Conservation (phyloP, 805 yeast species). For the Lipomyces sp. region DNA sequence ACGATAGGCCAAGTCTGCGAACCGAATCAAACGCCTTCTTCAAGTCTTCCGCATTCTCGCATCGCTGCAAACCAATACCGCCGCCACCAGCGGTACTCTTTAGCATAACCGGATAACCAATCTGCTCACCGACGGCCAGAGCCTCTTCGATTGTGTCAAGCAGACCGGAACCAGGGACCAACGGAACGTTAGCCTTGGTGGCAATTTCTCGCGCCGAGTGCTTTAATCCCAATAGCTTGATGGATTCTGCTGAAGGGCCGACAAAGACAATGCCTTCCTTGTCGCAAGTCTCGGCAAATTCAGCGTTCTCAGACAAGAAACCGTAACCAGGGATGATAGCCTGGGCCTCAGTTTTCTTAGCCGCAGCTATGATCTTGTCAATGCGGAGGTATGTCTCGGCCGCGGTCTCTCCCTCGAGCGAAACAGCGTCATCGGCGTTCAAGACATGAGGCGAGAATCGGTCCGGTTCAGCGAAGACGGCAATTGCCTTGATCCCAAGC, state of each 20-base stretch:
- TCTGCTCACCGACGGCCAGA: constrained; percentile 66
- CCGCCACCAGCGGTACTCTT: constrained; percentile 99
- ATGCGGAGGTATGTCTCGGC: constrained; percentile 88
- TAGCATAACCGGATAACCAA: constrained; percentile 90
- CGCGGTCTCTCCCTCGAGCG: constrained; percentile 80
- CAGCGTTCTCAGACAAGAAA: constrained; percentile 94
- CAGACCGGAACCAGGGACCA: constrained; percentile 96
- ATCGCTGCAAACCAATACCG: constrained; percentile 96
- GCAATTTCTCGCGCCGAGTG: constrained; percentile 98
- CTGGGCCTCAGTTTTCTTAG: constrained; percentile 80
- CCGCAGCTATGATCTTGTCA: constrained; percentile 85
- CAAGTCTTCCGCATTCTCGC: constrained; percentile 79
- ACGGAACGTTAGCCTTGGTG: constrained; percentile 85
- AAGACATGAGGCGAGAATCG: constrained; percentile 84
- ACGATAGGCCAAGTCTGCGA: constrained; percentile 89
- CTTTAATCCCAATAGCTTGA: constrained; percentile 86
- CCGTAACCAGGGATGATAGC: constrained; percentile 99
- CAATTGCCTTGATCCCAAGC: constrained; percentile 76
- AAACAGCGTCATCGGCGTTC: constrained; percentile 79
- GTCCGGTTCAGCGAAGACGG: constrained; percentile 91
- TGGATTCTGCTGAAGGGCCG: constrained; percentile 96
- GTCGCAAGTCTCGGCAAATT: constrained; percentile 85
- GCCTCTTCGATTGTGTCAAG: constrained; percentile 77
- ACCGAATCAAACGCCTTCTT: constrained; percentile 87
- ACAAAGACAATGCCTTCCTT: constrained; percentile 86